A percentile compares a stretch with the other conserved stretches of the same genome.
phyloP scores from a whole-genome alignment of 345 rosid genomes.

The Eucalyptus polybractea region DNA sequence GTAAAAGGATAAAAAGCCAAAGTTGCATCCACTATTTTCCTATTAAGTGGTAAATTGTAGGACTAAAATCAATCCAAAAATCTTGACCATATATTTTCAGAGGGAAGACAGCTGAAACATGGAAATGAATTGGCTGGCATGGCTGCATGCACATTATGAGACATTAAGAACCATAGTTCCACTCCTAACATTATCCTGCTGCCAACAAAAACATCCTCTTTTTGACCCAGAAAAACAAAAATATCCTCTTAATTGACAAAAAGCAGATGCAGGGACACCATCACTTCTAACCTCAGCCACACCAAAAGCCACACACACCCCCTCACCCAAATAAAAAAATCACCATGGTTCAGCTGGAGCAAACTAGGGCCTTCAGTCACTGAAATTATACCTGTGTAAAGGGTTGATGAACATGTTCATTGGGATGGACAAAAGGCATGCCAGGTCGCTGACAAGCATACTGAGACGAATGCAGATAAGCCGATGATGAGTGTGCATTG shows the following conservation, averaged over 20 bases:
- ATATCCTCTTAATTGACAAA: not conserved
- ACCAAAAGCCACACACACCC: not conserved
- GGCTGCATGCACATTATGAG: not conserved
- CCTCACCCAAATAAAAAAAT: not conserved
- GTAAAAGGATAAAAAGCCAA: not conserved
- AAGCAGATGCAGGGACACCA: not conserved
- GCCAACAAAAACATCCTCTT: not conserved
- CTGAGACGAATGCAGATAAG: slow-evolving; percentile 53
- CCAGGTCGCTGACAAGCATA: slow-evolving; percentile 69
- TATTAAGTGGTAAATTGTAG: not conserved
- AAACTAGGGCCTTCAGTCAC: not conserved
- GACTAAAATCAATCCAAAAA: not conserved
- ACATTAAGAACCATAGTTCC: not conserved
- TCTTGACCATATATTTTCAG: not conserved
- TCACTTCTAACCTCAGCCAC: not conserved
- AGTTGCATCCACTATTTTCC: not conserved
- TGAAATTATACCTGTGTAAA: slow-evolving; percentile 45
- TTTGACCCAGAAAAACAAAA: not conserved
- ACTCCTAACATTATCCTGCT: not conserved
- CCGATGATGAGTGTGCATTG: slow-evolving; percentile 35
- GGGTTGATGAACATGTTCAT: slow-evolving; percentile 49
- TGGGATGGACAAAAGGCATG: slow-evolving; percentile 43
- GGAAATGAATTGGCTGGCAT: not conserved
- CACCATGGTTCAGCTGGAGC: not conserved
- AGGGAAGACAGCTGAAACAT: not conserved